These are phyloP conservation scores for Solanum dulcamara DNA, from an alignment of 257 asterid genomes.

Conservation along the genomic window DNA sequence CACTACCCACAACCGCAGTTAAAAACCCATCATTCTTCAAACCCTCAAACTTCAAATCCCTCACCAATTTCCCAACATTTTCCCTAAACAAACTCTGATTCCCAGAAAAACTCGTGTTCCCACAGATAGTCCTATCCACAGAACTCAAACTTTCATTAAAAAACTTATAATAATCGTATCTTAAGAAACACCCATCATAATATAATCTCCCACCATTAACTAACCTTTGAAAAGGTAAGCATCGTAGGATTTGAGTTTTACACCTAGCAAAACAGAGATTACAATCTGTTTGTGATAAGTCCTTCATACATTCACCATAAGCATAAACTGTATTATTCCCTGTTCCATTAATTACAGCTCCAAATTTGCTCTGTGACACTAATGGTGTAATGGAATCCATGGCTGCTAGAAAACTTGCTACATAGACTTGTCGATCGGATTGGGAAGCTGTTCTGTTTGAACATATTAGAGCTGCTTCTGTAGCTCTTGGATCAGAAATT, in stretches of 20 bases:
- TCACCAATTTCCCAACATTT: constrained; percentile 29
- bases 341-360: constrained; percentile 30
- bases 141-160: constrained; percentile 45
- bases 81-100: constrained; percentile 26
- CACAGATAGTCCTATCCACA: constrained; percentile 38
- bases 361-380: constrained; percentile 20
- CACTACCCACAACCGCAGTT: constrained; percentile 22
- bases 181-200: constrained; percentile 53
- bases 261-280: constrained; percentile 51
- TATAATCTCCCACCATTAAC: constrained; percentile 35
- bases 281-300: constrained; percentile 49
- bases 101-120: constrained; percentile 33
- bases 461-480: constrained; percentile 42
- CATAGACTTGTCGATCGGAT: constrained; percentile 29
- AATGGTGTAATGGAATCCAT: constrained; percentile 34
- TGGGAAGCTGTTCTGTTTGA: constrained; percentile 27
- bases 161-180: constrained; percentile 50
- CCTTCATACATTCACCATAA: constrained; percentile 57
- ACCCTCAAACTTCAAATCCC: constrained; percentile 30
- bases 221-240: constrained; percentile 43
- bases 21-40: constrained; percentile 44
- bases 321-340: constrained; percentile 48
- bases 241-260: constrained; percentile 33
- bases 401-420: constrained; percentile 36
- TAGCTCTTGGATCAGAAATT: constrained; percentile 38